These are phyloP conservation scores for Penicillium longicatenatum DNA, from an alignment of 495 filamentous ascomycete species.

Conservation along the genomic window DNA sequence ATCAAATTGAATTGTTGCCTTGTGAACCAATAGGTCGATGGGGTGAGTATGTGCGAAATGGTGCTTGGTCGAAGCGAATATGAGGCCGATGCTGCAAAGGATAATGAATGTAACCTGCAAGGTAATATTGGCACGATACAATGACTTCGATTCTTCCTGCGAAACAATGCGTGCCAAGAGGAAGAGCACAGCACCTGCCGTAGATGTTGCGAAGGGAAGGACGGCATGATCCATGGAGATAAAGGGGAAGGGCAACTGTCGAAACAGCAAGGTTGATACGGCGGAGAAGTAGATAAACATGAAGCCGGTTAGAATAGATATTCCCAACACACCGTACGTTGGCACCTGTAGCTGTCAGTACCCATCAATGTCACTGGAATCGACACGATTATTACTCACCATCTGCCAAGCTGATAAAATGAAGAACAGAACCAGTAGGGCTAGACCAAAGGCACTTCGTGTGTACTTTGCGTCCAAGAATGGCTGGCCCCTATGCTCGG, in stretches of 20 bases:
- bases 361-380: slow-evolving; percentile 3
- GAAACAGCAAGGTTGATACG: slow-evolving; percentile 27
- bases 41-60: slow-evolving; percentile 39
- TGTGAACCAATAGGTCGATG: slow-evolving; percentile 51
- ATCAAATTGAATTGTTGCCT: slow-evolving; percentile 40
- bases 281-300: slow-evolving; percentile 33
- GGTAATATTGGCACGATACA: slow-evolving; percentile 32
- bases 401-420: slow-evolving; percentile 43
- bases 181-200: slow-evolving; percentile 31
- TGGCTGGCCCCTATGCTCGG: slow-evolving; percentile 28
- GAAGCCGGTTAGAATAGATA: slow-evolving; percentile 38
- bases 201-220: slow-evolving; percentile 20
- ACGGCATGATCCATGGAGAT: slow-evolving; percentile 24
- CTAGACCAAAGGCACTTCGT: slow-evolving; percentile 38
- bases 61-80: slow-evolving; percentile 34
- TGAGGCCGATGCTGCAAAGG: slow-evolving; percentile 30
- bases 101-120: slow-evolving; percentile 31
- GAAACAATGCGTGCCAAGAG: slow-evolving; percentile 31
- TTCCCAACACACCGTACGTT: slow-evolving; percentile 35
- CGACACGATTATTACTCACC: slow-evolving; percentile 28
- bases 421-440: slow-evolving; percentile 31
- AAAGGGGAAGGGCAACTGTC: slow-evolving; percentile 38
- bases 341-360: slow-evolving; percentile 29
- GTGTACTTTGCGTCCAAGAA: slow-evolving; percentile 37
- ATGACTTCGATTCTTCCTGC: slow-evolving; percentile 33